phyloP scores from a whole-genome alignment of 2,329 filamentous ascomycete genomes.

The Shiraia bambusicola region DNA sequence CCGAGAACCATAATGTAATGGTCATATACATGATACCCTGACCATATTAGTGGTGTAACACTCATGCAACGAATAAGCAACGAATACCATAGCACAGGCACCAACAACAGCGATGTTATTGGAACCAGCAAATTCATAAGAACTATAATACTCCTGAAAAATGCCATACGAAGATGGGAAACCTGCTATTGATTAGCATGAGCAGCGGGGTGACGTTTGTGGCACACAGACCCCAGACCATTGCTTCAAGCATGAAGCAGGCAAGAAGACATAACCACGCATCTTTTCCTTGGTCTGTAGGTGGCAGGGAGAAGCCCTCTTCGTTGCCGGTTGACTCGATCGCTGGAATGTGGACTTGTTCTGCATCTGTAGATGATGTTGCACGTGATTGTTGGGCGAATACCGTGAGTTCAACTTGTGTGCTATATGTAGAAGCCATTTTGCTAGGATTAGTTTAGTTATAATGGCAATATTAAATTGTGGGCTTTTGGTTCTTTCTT shows the following conservation, averaged over 20 bases:
- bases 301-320: slow-evolving; percentile 25
- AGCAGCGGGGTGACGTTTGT: slow-evolving; percentile 1
- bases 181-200: slow-evolving; percentile 11
- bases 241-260: slow-evolving; percentile 56
- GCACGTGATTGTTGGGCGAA: slow-evolving; percentile 15
- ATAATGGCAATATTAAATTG: neutral
- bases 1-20: slow-evolving; percentile 44
- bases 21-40: slow-evolving; percentile 53
- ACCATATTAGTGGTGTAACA: neutral
- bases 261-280: slow-evolving; percentile 33
- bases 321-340: slow-evolving; percentile 21
- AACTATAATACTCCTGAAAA: slow-evolving; percentile 39
- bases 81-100: slow-evolving; percentile 37
- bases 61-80: neutral
- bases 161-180: slow-evolving; percentile 36
- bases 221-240: slow-evolving; percentile 44
- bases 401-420: slow-evolving; percentile 14
- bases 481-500: neutral
- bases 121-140: slow-evolving; percentile 34
- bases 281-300: slow-evolving; percentile 33
- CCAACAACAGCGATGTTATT: slow-evolving; percentile 36
- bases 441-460: neutral
- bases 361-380: slow-evolving; percentile 13
- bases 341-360: slow-evolving; percentile 13
- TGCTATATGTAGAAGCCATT: slow-evolving; percentile 21